Conservation (phyloP, 2,329 filamentous ascomycete genomes). For the Neonectria punicea region DNA sequence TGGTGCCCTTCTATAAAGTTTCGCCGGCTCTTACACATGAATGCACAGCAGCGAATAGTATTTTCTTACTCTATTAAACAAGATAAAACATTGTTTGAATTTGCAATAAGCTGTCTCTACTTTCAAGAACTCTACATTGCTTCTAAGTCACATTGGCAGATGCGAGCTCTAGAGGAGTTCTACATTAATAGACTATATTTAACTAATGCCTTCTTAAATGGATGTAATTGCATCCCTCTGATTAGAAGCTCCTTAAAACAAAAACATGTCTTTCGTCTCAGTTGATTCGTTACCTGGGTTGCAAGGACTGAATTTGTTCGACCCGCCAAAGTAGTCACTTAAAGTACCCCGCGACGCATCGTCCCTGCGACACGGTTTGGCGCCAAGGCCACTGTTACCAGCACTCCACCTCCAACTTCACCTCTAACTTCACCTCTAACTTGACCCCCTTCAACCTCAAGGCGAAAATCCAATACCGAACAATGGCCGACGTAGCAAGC, state of each 20-base stretch:
- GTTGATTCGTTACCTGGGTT: not conserved
- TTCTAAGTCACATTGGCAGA: not conserved
- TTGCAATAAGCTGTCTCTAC: not conserved
- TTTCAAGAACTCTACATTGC: not conserved
- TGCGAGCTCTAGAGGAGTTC: not conserved
- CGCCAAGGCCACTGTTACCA: not conserved
- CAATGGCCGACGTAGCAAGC: constrained; percentile 48
- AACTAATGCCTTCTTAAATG: not conserved
- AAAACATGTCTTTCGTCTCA: not conserved
- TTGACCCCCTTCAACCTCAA: not conserved
- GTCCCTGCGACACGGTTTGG: constrained; percentile 22
- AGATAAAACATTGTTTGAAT: no score
- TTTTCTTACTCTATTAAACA: not conserved
- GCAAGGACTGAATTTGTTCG: not conserved
- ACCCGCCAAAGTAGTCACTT: not conserved
- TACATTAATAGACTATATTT: not conserved
- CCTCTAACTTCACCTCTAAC: not conserved
- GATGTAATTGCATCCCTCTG: not conserved
- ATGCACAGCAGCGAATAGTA: not conserved
- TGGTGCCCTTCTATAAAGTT: not conserved
- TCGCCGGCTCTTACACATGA: not conserved
- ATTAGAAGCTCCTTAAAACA: no score
- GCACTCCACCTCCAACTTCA: constrained; percentile 6
- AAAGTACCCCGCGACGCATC: constrained; percentile 35
- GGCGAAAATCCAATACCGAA: not conserved